Evolutionary conservation across 2,329 filamentous ascomycete genomes (phyloP), one percentile per base, ranked within the genome.

Genomic region (Cercospora berteroae): DNA sequence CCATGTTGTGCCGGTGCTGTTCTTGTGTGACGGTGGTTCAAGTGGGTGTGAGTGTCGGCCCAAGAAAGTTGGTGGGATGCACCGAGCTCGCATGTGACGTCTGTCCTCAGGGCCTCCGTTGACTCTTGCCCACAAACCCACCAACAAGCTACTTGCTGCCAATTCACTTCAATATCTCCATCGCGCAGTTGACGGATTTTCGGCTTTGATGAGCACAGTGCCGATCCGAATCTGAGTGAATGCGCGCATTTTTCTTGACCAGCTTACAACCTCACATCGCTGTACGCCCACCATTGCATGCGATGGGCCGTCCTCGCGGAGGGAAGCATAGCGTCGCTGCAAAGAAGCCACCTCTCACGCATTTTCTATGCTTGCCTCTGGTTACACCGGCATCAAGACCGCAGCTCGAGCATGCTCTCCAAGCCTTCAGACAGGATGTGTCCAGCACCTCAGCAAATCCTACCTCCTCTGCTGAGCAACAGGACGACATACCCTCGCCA

Each of bases 291-390:
- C 25, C 16, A 0, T 13, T 48, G 8, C 31, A 5, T 57, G 52
- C 25, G 5, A 67, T 67, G 65, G 65, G 60, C 1, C 60, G 48
- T 33, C 39, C 16, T 59, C 65, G 62, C 27, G 62, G 63, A 25
- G 31, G 48, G 10, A 68, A 60, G 25, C 70, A 56, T 27, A 2
- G 58, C n/a, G 12, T 62, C 6, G 66, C 36, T 8, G 50, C 57
- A 25, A 81, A 79, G 67, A 82, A 80, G 67, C 79, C 82, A 8
- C 79, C 80, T 10, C 83, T 88, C 25, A 94, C 91, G 4, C 91
- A 94, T 79, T 94, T 94, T 76, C 82, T 94, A 57, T 92, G 89
- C 78, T 82, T 94, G 61, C 90, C 93, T 1, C 85, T 97, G 6
- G 83, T 90, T 59, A 91, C 86, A 2, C 64, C 81, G 0, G 61